Base-by-base conservation (phyloP, 2,329 filamentous ascomycete species). In the Cercospora zeae-maydis region DNA sequence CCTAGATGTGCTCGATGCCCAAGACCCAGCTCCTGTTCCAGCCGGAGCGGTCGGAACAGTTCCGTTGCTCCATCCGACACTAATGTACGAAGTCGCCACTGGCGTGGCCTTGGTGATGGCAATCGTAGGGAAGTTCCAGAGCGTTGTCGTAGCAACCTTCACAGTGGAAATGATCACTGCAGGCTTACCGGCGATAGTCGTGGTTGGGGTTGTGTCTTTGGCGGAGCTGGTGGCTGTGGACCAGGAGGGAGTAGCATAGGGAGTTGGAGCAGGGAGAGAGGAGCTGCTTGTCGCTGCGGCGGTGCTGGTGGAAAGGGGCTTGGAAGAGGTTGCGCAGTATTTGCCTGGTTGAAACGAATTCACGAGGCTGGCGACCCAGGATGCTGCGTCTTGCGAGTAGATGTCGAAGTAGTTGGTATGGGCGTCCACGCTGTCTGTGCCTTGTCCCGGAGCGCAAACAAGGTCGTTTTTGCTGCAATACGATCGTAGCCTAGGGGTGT, bases 331-430 rank as follows among this genome's bases (percentile, higher is more conserved):
- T 24, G 27, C 8, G 34, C 49, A 53, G 49, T 53, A 34, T 5
- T 31, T n/a, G 27, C 30, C 30, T 27, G 65, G n/a, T 31, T 49
- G 39, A 37, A 62, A 62, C n/a, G 54, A 49, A 45, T 69, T 69
- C 33, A 75, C 72, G 24, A 62, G 56, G 45, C 49, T 47, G n/a
- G 59, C 59, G 16, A 56, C 55, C 72, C 73, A 75, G 3, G 61
- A 61, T 1, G 64, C 73, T 6, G 72, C 72, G 19, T 69, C 63
- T 9, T 63, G 59, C 3, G 68, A 66, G 62, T 71, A 73, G 16
- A 76, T 42, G 27, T 76, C 71, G 61, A 78, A 78, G 61, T 79
- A 79, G 66, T 76, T 76, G 9, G 75, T 69, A 58, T 79, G 77
- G 8, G 70, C 71, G 8, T 71, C 71, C 2, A 73, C 70, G 2